phyloP scores from a whole-genome alignment of 2,329 filamentous ascomycete species.

The Colletotrichum lupini region DNA sequence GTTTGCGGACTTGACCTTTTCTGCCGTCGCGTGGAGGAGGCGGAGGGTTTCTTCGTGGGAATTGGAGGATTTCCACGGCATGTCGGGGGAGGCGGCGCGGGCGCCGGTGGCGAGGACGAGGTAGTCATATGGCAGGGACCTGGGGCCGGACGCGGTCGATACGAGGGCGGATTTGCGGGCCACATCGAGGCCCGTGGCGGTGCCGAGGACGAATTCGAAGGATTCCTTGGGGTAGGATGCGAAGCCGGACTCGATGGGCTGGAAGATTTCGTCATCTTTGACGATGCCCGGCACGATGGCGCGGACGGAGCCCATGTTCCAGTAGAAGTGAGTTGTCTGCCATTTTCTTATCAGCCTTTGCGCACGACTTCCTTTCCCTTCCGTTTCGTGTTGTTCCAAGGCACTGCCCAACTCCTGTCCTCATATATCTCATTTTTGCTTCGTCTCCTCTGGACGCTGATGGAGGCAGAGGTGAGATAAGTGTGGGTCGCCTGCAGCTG shows the following conservation, averaged over 20 bases:
- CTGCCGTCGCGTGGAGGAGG: slow-evolving; percentile 53
- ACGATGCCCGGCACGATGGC: slow-evolving; percentile 63
- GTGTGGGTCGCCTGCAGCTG: background rate
- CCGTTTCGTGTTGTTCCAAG: background rate
- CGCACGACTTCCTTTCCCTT: too few relatives aligned
- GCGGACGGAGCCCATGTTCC: slow-evolving; percentile 67
- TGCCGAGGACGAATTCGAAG: slow-evolving; percentile 64
- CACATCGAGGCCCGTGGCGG: slow-evolving; percentile 54
- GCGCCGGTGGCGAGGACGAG: slow-evolving; percentile 69
- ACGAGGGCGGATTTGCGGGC: slow-evolving; percentile 56
- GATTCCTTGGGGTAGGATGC: slow-evolving; percentile 59
- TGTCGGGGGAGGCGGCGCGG: slow-evolving; percentile 48
- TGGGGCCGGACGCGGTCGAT: slow-evolving; percentile 40
- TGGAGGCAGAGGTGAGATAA: background rate
- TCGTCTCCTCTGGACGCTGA: too few relatives aligned
- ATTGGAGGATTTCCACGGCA: slow-evolving; percentile 65
- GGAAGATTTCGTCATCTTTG: slow-evolving; percentile 61
- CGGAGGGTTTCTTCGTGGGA: slow-evolving; percentile 56
- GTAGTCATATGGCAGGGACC: slow-evolving; percentile 59
- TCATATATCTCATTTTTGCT: background rate
- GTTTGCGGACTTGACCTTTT: slow-evolving; percentile 55
- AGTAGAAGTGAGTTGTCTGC: slow-evolving; percentile 68
- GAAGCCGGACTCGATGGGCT: slow-evolving; percentile 61
- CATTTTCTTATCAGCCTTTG: slow-evolving; percentile 12
- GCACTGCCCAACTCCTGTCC: background rate